Evolutionary conservation across 495 filamentous ascomycete genomes (phyloP), one percentile per base, ranked within the genome.

Genomic region (Penicillium fimorum): DNA sequence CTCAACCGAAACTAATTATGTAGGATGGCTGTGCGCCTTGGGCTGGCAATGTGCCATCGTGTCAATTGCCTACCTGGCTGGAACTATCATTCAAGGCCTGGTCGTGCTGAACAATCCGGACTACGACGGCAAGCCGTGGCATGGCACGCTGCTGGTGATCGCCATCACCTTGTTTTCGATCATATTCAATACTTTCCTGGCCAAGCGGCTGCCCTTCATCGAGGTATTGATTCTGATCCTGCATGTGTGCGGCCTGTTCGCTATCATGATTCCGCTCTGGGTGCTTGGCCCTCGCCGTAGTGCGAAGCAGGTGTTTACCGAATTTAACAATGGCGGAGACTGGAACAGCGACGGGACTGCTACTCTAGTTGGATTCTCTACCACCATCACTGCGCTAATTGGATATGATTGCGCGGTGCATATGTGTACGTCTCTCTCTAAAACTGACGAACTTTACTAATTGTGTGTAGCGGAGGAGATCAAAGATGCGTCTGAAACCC

Each of bases 131-230:
- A 27, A 68, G 52, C 55, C 47, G 4, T 79, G 68, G 67, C 76
- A 78, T 40, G 73, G 61, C 10, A 77, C 76, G 8, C 63, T 80
- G 20, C 56, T 79, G 2, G 73, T 76, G 13, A 70, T 79, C 49
- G 69, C 70, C 9, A 61, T 70, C 7, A 72, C 75, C 1, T 41
- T 79, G 29, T 18, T 75, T 53, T 59, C 63, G 0, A 57, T 69
- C n/a, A 22, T 67, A 6, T 70, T 78, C 62, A 82, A 80, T 53
- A 78, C 73, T 1, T 67, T 65, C 42, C 57, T 70, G 9, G 69
- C 74, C 3, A 64, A 66, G 40, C 50, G 61, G n/a, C 56, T 81
- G 45, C 75, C 78, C 0, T 60, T 66, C 25, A 49, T 79, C 11
- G 70, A 80, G 55, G 70, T 57, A 0, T 50, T 74, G 3, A 71